Base-by-base conservation (phyloP, 176 grass and related monocot species). In the Avena atlantica region DNA sequence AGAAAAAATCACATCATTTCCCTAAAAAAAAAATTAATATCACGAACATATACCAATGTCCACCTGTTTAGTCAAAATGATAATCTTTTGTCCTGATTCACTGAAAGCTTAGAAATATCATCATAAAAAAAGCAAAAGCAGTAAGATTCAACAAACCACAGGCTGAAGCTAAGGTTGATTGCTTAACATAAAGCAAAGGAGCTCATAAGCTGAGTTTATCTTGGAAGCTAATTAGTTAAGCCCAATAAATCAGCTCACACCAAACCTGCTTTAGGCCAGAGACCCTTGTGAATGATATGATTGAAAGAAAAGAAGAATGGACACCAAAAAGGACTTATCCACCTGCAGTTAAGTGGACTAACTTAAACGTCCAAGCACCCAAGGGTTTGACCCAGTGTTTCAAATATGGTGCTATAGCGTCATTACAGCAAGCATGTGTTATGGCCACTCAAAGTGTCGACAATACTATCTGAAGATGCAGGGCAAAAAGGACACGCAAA, bases 1-100 rank as follows among this genome's bases (percentile, higher is more conserved):
- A 64, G 84, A 42, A 88, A 51, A 12, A 81, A 80, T 60, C 40
- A 76, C 45, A 70, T 45, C 31, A 87, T 87, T 89, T 62, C 42
- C 55, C 29, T 3, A 45, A 61, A 66, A 58, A 63, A 16, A 86
- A 49, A 60, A 77, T 40, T 61, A 51, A 69, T 77, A 11, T 24
- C 8, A 21, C 57, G 34, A 86, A 11, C 61, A 79, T 63, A 12
- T 21, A 64, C n/a, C 15, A 31, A 49, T 12, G 61, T 29, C 34
- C 63, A 16, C 23, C n/a, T 49, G 21, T 49, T 29, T 59, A 70
- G 47, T 80, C 53, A 8, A 89, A 74, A 78, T 70, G 87, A 48
- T 59, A 37, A 36, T 60, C 9, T 2, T 47, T 4, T 15, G 53
- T 29, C 8, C 17, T 59, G 40, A 78, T 50, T 51, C 40, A 50